Base-by-base conservation (phyloP, 129 eudicot genomes). In the Tanacetum coccineum region DNA sequence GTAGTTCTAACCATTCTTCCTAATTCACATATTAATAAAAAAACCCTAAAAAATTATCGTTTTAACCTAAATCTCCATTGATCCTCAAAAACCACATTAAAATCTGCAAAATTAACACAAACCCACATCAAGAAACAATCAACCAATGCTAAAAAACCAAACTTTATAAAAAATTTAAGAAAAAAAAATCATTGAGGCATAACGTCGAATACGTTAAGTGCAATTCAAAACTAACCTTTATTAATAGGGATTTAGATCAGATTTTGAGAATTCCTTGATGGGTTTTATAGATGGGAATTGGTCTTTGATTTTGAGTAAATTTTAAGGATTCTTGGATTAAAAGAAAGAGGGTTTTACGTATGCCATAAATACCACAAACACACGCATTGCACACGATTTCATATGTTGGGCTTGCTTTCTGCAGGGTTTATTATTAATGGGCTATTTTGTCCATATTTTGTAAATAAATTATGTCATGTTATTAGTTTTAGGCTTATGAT, bases 1-100 rank as follows among this genome's bases (percentile, higher is more conserved):
- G 89, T 74, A 47, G 72, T 60, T 20, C 73, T 77, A 72, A 82
- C 85, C 95, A 87, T 90, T 62, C 19, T 63, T 20, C 45, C 47
- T 40, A 30, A 51, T 78, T 74, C 78, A 75, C 83, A 78, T 72
- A 79, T 5, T 40, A 57, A 57, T 20, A 19, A 70, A 19, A 70
- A 6, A 18, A 68, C 64, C 81, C 62, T 70, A 68, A 28, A 11
- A 62, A 54, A 54, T 68, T 67, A 67, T 20, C 21, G 62, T 64
- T 55, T 67, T 68, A 62, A 54, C 51, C 55, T 71, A 69, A 66
- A 51, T 68, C 71, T 68, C 30, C 20, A 66, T n/a, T 51, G 28
- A 22, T 5, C 70, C 70, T 63, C 56, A 9, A 68, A 76, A 78
- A 68, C 75, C 57, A 66, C 70, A 61, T 67, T 68, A 80, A 73